Evolutionary conservation across 2,329 filamentous ascomycete species (phyloP), one percentile per base, ranked within the genome.

Genomic region (Neonectria coccinea): DNA sequence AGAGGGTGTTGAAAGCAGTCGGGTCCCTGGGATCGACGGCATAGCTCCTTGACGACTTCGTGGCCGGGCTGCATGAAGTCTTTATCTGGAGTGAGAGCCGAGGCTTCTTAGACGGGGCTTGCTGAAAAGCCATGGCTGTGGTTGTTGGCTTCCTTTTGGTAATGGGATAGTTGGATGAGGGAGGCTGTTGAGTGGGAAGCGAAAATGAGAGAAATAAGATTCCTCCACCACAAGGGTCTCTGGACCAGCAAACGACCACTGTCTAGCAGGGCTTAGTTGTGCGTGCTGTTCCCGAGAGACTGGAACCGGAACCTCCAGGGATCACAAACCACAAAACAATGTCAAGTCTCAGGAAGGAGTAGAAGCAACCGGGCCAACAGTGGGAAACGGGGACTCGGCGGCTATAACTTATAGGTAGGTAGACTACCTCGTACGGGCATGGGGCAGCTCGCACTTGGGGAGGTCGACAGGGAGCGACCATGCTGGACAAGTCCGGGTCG

Each of bases 1-100:
- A 89, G 42, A 90, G 82, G 2, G 88, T 90, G 77, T 90, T 90
- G 79, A 89, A 89, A 22, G 87, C 81, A 1, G 88, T 90, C 4
- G 87, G 86, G 33, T 88, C 89, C 62, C 82, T 85, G 31, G 86
- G 84, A 69, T 89, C 84, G 42, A 86, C 69, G 42, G 72, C 61
- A 58, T 75, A 76, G 51, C 73, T 74, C 64, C 75, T 70, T 16
- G 70, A 67, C 22, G 81, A 75, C 58, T 78, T 81, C 58, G 78
- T 74, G 44, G 70, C 72, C 4, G 81, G 73, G 36, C 76, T 77
- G 60, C 77, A 74, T 31, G 80, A 75, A 25, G 84, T 79, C 71
- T 85, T 85, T 71, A 83, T 88, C 73, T 86, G 83, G 70, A 88
- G 83, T 58, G 85, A 86, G 67, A 90, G 78, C 73, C 86, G 82